Conservation (phyloP, 1,284 basidiomycete species). For the Cutaneotrichosporon cutaneum region DNA sequence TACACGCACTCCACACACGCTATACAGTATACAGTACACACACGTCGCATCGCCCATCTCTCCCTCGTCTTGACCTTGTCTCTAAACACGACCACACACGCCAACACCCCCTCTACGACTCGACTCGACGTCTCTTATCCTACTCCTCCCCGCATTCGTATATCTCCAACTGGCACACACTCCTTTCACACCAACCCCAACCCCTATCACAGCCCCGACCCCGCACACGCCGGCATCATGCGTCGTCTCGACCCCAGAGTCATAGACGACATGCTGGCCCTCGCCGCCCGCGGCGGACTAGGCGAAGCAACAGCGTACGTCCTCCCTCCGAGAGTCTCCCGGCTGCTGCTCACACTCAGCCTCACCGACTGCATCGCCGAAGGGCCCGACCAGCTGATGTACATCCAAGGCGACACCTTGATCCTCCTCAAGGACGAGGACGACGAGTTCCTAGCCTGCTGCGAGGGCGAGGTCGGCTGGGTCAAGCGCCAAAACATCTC, state of each 20-base stretch:
- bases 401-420: slow-evolving; percentile 78
- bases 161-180: neutral
- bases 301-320: slow-evolving; percentile 46
- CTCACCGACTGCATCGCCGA: slow-evolving; percentile 70
- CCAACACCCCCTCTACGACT: too few species aligned
- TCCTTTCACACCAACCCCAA: neutral
- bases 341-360: slow-evolving; percentile 25
- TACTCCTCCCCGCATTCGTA: neutral
- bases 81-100: too few species aligned
- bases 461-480: slow-evolving; percentile 85
- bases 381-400: slow-evolving; percentile 78
- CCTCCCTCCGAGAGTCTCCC: neutral
- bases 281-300: slow-evolving; percentile 44
- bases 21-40: too few species aligned
- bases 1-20: too few species aligned
- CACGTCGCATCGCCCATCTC: too few species aligned
- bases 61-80: too few species aligned
- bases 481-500: slow-evolving; percentile 59
- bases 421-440: slow-evolving; percentile 72
- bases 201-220: neutral
- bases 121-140: neutral
- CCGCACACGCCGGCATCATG: slow-evolving; percentile 1
- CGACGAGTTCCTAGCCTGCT: slow-evolving; percentile 64
- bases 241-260: slow-evolving; percentile 39
- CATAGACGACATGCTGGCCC: slow-evolving; percentile 39